Conservation (phyloP, 352 stramenopile species). For the Pythium grandisporangium region DNA sequence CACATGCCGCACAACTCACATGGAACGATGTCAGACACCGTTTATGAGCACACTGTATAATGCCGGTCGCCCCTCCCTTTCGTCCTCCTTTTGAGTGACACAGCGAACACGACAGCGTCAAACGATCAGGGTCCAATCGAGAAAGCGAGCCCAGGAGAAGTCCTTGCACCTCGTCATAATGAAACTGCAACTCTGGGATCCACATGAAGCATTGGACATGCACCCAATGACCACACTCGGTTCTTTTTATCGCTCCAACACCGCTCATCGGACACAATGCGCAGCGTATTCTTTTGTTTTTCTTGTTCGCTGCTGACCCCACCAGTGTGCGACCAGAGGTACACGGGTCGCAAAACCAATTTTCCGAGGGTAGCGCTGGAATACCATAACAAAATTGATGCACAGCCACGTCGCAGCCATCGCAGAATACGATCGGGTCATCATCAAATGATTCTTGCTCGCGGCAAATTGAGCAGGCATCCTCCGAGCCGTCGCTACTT, state of each 20-base stretch:
- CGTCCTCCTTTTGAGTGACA: constrained; percentile 47
- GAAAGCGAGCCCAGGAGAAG: constrained; percentile 37
- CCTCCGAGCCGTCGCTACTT: constrained; percentile 7
- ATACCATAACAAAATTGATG: constrained; percentile 90
- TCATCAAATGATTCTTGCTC: constrained; percentile 80
- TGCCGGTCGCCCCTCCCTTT: too few relatives aligned
- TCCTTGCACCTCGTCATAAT: constrained; percentile 14
- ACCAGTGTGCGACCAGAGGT: neutral
- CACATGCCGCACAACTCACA: constrained; percentile 61
- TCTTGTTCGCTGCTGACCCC: neutral
- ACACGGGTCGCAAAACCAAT: constrained; percentile 83
- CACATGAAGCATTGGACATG: constrained; percentile 84
- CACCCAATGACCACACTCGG: constrained; percentile 59
- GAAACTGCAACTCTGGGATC: constrained; percentile 65
- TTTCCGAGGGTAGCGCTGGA: constrained; percentile 36
- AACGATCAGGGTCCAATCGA: constrained; percentile 47
- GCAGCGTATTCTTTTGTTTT: constrained; percentile 19
- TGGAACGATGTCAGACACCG: constrained; percentile 70
- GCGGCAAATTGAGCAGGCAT: constrained; percentile 65
- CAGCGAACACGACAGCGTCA: constrained; percentile 52
- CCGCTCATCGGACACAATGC: constrained; percentile 57
- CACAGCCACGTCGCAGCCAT: constrained; percentile 78
- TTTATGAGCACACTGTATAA: constrained; percentile 76
- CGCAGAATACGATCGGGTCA: constrained; percentile 87
- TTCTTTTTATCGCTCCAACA: constrained; percentile 51